Evolutionary conservation across 2,329 filamentous ascomycete genomes (phyloP).

Genomic region (Albophoma yamanashiensis): DNA sequence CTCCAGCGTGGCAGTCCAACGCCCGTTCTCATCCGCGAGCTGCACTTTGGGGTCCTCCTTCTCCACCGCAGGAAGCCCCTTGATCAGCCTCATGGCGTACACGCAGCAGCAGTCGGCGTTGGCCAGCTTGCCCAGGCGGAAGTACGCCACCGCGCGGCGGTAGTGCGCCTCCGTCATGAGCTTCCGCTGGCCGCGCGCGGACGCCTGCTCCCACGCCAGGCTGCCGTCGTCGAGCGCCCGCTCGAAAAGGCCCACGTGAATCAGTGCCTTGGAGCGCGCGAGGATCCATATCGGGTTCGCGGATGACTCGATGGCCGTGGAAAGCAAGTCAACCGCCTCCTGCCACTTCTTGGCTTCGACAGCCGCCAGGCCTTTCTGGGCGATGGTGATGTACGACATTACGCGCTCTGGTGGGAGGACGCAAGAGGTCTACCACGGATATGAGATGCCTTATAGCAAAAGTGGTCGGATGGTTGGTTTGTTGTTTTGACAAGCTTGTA

Average conservation of each 20-base stretch:
- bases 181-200: constrained; percentile 60
- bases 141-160: constrained; percentile 65
- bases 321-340: constrained; percentile 57
- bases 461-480: neutral
- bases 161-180: constrained; percentile 75
- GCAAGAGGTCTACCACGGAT: neutral
- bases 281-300: constrained; percentile 70
- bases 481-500: too few species aligned
- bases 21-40: constrained; percentile 32
- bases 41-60: constrained; percentile 17
- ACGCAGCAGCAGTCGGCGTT: constrained; percentile 64
- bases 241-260: constrained; percentile 49
- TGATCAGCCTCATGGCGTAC: constrained; percentile 36
- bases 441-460: neutral
- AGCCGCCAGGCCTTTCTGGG: constrained; percentile 52
- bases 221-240: constrained; percentile 62
- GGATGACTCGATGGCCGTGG: constrained; percentile 53
- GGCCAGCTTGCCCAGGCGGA: constrained; percentile 58
- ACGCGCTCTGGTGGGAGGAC: neutral
- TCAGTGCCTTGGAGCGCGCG: constrained; percentile 69
- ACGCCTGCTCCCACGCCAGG: constrained; percentile 49
- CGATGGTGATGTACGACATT: constrained; percentile 43
- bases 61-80: constrained; percentile 19
- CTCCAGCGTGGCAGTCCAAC: constrained; percentile 30
- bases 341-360: constrained; percentile 53